Evolutionary conservation across 164 flowering plant genomes (phyloP).

Genomic region (Hamamelis virginiana): DNA sequence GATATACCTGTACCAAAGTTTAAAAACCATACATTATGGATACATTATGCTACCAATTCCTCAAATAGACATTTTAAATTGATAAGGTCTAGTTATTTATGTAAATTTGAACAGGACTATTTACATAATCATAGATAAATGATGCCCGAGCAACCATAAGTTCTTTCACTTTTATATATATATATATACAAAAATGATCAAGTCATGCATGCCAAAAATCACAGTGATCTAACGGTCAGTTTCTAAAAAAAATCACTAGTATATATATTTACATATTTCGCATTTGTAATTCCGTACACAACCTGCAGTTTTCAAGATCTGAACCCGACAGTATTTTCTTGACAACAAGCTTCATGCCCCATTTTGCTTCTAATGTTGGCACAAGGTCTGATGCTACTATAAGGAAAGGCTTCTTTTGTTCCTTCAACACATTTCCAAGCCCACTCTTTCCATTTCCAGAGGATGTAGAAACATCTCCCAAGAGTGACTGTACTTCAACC

Average conservation of each 20-base stretch:
- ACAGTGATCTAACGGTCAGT: no score
- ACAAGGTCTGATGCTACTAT: slow-evolving; percentile 84
- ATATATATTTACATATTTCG: slow-evolving; percentile 1
- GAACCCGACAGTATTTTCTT: slow-evolving; percentile 69
- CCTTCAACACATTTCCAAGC: slow-evolving; percentile 62
- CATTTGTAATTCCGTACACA: background rate
- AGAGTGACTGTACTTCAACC: slow-evolving; percentile 46
- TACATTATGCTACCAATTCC: background rate
- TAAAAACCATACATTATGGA: background rate
- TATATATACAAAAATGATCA: background rate
- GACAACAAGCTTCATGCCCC: slow-evolving; percentile 68
- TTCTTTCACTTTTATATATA: background rate
- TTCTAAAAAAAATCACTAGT: no score
- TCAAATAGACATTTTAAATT: background rate
- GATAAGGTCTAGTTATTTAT: background rate
- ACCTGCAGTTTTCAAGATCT: slow-evolving; percentile 94
- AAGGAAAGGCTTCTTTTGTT: slow-evolving; percentile 49
- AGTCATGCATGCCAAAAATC: no score
- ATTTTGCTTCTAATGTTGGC: slow-evolving; percentile 67
- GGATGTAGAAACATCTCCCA: slow-evolving; percentile 36
- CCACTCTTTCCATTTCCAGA: slow-evolving; percentile 41
- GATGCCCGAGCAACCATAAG: background rate
- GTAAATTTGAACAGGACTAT: background rate
- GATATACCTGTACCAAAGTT: slow-evolving; percentile 50
- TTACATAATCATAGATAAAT: background rate